A percentile compares a stretch with the other conserved stretches of the same genome.
phyloP scores from a whole-genome alignment of 192 early-diverging fungal genomes.

The Lobulomyces angularis region DNA sequence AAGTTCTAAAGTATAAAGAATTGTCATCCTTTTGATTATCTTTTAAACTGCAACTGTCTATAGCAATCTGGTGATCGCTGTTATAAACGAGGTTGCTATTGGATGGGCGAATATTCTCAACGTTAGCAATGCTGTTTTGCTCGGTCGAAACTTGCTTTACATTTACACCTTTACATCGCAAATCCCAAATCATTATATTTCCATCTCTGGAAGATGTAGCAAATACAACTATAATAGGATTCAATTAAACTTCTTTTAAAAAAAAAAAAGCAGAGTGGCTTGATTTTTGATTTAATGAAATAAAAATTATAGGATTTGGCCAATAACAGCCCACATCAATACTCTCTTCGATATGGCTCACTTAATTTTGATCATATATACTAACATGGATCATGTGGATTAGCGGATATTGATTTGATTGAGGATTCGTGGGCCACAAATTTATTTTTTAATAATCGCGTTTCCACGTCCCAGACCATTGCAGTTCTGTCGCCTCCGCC shows the following conservation, averaged over 20 bases:
- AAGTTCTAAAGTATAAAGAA: no score
- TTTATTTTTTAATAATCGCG: slow-evolving; percentile 27
- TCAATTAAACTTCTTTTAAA: no score
- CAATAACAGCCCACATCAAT: slow-evolving; percentile 1
- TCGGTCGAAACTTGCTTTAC: slow-evolving; percentile 15
- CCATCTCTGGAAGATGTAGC: slow-evolving; percentile 64
- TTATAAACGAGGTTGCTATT: no score
- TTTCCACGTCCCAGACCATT: slow-evolving; percentile 64
- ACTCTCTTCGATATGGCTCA: background rate
- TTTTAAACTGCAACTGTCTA: no score
- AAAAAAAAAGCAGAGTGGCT: no score
- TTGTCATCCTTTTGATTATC: no score
- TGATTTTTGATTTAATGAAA: no score
- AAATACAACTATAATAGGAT: slow-evolving; percentile 39
- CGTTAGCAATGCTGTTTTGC: no score
- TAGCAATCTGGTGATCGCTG: no score
- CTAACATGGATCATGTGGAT: slow-evolving; percentile 44
- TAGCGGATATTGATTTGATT: slow-evolving; percentile 57
- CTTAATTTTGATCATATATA: background rate
- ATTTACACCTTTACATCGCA: slow-evolving; percentile 38
- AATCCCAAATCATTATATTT: slow-evolving; percentile 62
- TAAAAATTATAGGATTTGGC: no score
- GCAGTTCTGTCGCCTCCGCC: slow-evolving; percentile 66
- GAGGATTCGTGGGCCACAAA: slow-evolving; percentile 58
- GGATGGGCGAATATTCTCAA: no score